Base-by-base conservation (phyloP, 1,139 yeast genomes). In the Geotrichum aggregatum region DNA sequence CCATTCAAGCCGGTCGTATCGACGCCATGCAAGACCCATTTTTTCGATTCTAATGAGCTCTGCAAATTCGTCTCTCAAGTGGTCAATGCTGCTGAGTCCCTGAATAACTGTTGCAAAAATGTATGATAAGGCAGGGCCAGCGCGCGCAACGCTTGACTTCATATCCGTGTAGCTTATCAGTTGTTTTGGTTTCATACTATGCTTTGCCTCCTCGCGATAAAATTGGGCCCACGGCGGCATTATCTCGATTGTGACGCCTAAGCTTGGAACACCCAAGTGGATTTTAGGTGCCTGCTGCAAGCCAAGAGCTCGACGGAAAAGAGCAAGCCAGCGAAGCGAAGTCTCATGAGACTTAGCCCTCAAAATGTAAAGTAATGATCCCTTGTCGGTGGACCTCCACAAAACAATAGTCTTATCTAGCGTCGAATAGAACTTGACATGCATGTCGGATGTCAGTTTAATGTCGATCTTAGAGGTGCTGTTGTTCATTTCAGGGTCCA, bases 1-100 rank as follows among this genome's bases (percentile, higher is more conserved):
- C 96, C 96, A 88, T 60, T 87, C 94, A 13, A 87, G 62, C 33
- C 89, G 71, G 64, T 87, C 96, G 63, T 84, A 87, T 47, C 78
- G 72, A 56, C 82, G 78, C 75, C 85, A 79, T 61, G 77, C 84
- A 65, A 75, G 76, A 56, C 86, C 87, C 63, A 60, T 74, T 66
- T 66, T 63, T 3, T 59, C 56, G 14, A 63, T 62, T 47, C 59
- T 49, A 56, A 64, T 44, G 71, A 73, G 66, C 31, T 64, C 58
- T 0, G 50, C 44, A 7, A 60, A 41, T 2, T 61, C 59, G 1
- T 56, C 58, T 3, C 52, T 43, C 44, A 59, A 58, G 13, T 55
- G 58, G 1, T 66, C 63, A 47, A 68, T 60, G 47, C 63, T 31
- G 45, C 54, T 35, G 45, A 71, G 55, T 34, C 63, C 59, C 7